Conservation (phyloP, 768 basidiomycete species). For the Suillus bovinus region DNA sequence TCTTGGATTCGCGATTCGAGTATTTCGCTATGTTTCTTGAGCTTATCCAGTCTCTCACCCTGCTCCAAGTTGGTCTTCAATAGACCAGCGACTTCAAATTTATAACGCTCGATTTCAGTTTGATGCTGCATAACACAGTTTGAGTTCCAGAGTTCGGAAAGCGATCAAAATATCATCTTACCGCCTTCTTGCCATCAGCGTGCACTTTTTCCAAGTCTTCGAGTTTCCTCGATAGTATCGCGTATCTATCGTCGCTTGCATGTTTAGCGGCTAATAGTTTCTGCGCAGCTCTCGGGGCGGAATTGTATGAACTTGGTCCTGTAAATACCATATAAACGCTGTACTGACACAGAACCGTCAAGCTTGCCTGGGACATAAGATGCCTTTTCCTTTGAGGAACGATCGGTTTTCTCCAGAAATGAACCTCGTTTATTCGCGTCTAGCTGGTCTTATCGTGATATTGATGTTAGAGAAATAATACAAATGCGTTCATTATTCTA, state of each 20-base stretch:
- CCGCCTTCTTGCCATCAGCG: constrained; percentile 63
- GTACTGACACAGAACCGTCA: not conserved
- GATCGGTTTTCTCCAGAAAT: constrained; percentile 56
- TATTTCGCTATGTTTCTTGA: constrained; percentile 59
- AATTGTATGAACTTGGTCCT: constrained; percentile 39
- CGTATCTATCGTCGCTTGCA: constrained; percentile 46
- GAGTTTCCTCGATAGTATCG: constrained; percentile 58
- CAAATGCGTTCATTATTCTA: not conserved
- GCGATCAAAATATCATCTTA: constrained; percentile 32
- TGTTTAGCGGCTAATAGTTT: constrained; percentile 29
- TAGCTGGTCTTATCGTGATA: constrained; percentile 34
- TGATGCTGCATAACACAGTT: constrained; percentile 46
- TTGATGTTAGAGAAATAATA: constrained; percentile 20
- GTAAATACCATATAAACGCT: not conserved
- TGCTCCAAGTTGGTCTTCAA: constrained; percentile 53
- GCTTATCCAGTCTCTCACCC: constrained; percentile 54
- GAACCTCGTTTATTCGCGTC: constrained; percentile 59
- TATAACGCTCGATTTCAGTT: constrained; percentile 58
- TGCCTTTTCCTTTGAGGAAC: constrained; percentile 47
- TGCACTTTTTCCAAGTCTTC: constrained; percentile 65
- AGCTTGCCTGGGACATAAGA: constrained; percentile 44
- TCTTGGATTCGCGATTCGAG: constrained; percentile 64
- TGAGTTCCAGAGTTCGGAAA: not conserved
- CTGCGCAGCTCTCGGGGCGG: constrained; percentile 24
- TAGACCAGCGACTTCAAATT: constrained; percentile 51